Evolutionary conservation across 2,329 filamentous ascomycete species (phyloP).

Genomic region (Grosmannia serpens): DNA sequence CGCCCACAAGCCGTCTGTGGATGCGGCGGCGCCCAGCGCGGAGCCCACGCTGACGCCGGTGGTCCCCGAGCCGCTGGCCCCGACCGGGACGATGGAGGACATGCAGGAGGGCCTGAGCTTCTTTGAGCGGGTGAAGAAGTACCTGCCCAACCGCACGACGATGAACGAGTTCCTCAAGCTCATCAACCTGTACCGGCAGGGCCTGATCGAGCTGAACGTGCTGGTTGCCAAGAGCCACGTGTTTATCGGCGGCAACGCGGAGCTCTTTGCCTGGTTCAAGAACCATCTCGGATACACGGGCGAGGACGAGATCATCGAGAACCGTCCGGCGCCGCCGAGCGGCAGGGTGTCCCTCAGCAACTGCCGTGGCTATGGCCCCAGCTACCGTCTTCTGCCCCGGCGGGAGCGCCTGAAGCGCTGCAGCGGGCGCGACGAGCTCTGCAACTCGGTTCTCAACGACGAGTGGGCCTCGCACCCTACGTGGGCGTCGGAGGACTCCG

Average conservation of each 20-base stretch:
- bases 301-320: slow-evolving; percentile 67
- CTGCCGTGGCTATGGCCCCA: slow-evolving; percentile 89
- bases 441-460: slow-evolving; percentile 86
- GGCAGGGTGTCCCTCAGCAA: slow-evolving; percentile 89
- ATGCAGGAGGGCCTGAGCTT: slow-evolving; percentile 80
- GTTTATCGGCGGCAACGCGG: slow-evolving; percentile 80
- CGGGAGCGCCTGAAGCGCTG: slow-evolving; percentile 84
- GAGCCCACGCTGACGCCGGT: slow-evolving; percentile 83
- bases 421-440: slow-evolving; percentile 89
- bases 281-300: slow-evolving; percentile 69
- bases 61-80: slow-evolving; percentile 76
- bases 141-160: slow-evolving; percentile 78
- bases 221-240: slow-evolving; percentile 71
- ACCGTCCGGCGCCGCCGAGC: slow-evolving; percentile 60
- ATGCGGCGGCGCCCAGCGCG: slow-evolving; percentile 51
- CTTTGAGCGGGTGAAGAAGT: slow-evolving; percentile 95
- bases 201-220: slow-evolving; percentile 76
- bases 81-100: slow-evolving; percentile 60
- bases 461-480: slow-evolving; percentile 98
- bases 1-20: slow-evolving; percentile 51
- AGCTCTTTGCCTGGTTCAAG: slow-evolving; percentile 84
- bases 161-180: slow-evolving; percentile 97
- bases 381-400: slow-evolving; percentile 85
- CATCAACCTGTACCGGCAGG: slow-evolving; percentile 88
- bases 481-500: slow-evolving; percentile 96